These are phyloP conservation scores for Trametes sanguinea DNA, from an alignment of 768 basidiomycete species.

Conservation along the genomic window DNA sequence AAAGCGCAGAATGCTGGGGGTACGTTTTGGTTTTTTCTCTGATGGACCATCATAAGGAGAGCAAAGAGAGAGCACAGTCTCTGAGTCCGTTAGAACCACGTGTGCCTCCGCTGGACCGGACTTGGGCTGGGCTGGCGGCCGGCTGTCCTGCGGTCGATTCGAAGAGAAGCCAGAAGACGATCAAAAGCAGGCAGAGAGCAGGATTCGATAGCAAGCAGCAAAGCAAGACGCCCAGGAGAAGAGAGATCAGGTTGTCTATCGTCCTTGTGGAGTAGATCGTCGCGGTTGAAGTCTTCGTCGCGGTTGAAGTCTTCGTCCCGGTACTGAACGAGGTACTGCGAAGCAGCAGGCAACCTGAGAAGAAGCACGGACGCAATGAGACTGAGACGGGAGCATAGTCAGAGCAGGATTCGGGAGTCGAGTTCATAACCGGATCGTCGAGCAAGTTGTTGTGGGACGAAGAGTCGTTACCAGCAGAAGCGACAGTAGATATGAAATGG, in stretches of 20 bases:
- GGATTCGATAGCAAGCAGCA: background rate
- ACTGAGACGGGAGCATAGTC: background rate
- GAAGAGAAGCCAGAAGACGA: background rate
- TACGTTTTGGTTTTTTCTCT: too few species aligned
- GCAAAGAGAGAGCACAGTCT: too few species aligned
- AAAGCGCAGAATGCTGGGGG: too few species aligned
- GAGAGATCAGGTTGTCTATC: background rate
- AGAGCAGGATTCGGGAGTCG: background rate
- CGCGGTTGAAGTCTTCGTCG: background rate
- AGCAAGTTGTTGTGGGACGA: background rate
- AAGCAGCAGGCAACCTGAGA: background rate
- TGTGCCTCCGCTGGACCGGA: too few species aligned
- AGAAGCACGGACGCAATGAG: background rate
- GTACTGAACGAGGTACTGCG: background rate
- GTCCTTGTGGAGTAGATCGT: background rate
- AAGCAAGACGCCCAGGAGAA: constrained; percentile 2
- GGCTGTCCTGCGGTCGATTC: too few species aligned
- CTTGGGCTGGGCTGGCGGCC: too few species aligned
- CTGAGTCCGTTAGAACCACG: too few species aligned
- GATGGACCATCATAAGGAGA: too few species aligned
- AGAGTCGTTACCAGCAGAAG: background rate
- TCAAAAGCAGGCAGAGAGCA: constrained; percentile 1
- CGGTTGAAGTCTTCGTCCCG: background rate
- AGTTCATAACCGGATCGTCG: background rate
- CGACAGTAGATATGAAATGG: background rate